phyloP scores from a whole-genome alignment of 306 rosid genomes.

The Cucumis cinereus region DNA sequence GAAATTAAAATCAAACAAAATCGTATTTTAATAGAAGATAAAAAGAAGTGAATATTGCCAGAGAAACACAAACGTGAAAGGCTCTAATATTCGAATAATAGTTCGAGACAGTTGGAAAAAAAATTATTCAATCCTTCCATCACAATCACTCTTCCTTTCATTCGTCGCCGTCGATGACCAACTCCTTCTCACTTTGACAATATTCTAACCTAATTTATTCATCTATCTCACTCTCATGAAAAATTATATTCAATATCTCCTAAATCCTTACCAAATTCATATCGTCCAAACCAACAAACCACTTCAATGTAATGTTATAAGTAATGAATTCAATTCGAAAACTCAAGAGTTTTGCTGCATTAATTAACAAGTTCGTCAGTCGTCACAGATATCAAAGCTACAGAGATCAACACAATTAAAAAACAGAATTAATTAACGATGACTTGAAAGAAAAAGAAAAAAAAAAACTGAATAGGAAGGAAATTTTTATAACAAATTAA shows the following conservation, averaged over 20 bases:
- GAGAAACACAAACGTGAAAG: neutral
- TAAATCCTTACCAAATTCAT: neutral
- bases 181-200: neutral
- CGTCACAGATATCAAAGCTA: neutral
- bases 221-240: neutral
- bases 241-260: neutral
- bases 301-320: neutral
- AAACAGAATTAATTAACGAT: neutral
- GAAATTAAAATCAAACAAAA: too few species aligned
- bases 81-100: constrained; percentile 2
- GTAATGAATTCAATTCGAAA: neutral
- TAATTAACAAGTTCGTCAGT: neutral
- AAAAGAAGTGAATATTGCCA: neutral
- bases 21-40: neutral
- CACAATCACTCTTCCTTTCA: neutral
- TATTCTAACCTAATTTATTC: neutral
- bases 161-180: neutral
- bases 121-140: neutral
- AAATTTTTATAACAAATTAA: neutral
- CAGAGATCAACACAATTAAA: neutral
- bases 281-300: too few species aligned
- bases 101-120: neutral
- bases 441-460: neutral
- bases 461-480: neutral
- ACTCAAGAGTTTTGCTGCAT: neutral